These are phyloP conservation scores for Deinandra increscens DNA, from an alignment of 129 eudicot genomes.

Conservation along the genomic window DNA sequence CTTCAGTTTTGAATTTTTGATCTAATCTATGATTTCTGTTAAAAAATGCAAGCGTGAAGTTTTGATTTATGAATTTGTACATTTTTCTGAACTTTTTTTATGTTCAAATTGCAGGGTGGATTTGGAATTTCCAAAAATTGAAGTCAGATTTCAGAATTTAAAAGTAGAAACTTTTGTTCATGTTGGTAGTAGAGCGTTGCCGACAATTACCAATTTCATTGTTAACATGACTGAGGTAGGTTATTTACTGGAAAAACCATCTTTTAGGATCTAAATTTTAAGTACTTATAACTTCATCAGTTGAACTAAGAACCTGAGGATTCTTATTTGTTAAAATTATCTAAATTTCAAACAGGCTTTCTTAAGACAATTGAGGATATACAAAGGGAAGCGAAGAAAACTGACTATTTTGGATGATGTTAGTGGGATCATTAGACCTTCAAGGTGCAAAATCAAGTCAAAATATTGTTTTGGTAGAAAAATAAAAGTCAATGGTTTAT, in stretches of 20 bases:
- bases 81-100: constrained; percentile 9
- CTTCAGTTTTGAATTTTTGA: background rate
- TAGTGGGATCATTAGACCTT: constrained; percentile 90
- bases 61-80: background rate
- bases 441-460: constrained; percentile 53
- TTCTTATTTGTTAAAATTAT: constrained; percentile 6
- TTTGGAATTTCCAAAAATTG: constrained; percentile 85
- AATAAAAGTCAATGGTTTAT: constrained; percentile 11
- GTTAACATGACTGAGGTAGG: constrained; percentile 92
- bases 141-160: constrained; percentile 81
- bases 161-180: constrained; percentile 73
- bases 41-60: background rate
- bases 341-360: constrained; percentile 53
- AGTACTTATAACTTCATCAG: constrained; percentile 5
- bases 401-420: constrained; percentile 78
- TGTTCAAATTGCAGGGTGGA: constrained; percentile 67
- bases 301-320: background rate
- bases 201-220: constrained; percentile 86
- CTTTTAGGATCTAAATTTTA: background rate
- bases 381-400: constrained; percentile 64
- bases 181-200: constrained; percentile 94
- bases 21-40: background rate
- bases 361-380: constrained; percentile 68
- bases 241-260: constrained; percentile 5
- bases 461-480: constrained; percentile 1